Evolutionary conservation across 345 rosid species (phyloP), one percentile per base, ranked within the genome.

Genomic region (Geranium brycei): DNA sequence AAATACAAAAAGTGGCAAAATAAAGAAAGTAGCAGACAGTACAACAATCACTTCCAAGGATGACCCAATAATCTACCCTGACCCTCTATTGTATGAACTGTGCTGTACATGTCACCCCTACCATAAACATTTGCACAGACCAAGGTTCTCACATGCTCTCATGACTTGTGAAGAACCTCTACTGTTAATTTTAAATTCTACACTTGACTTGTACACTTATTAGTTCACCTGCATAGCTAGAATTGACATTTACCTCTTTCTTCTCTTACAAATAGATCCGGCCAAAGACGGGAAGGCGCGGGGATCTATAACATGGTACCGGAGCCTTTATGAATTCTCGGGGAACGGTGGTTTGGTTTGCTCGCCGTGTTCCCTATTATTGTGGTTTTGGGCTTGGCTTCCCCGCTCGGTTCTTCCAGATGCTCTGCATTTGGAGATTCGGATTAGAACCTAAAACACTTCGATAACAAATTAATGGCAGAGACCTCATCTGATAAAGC

Each of bases 341-440:
- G 2, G 28, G 2, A 23, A 23, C 28, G 28, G 28, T 23, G 28
- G 28, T 23, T 23, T 23, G 2, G 28, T 23, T 23, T 23, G 2
- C 28, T 23, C 28, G 28, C 28, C 28, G 28, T 23, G 28, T 23
- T 23, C 28, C 28, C 28, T 23, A 23, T 23, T 23, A 23, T 23
- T 23, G 28, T 23, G 28, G 68, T 73, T 56, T 85, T 62, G 83
- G 77, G 71, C 78, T 71, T 57, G 82, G 62, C 69, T 77, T 89
- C 7, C 71, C 80, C 31, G 66, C 84, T 75, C 85, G 85, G 32
- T 71, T 77, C 80, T 72, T 82, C 96, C 96, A 89, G 19, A 77
- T 75, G 70, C 87, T 85, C 99, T 93, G 91, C 89, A 75, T 57
- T 58, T 69, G 31, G 70, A n/a, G 53, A 5, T 64, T 63, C 62